Percentiles rank a stretch among this genome's conserved stretches.
Evolutionary conservation across 1,139 yeast genomes (phyloP).

Genomic region (Pneumocystis carinii): DNA sequence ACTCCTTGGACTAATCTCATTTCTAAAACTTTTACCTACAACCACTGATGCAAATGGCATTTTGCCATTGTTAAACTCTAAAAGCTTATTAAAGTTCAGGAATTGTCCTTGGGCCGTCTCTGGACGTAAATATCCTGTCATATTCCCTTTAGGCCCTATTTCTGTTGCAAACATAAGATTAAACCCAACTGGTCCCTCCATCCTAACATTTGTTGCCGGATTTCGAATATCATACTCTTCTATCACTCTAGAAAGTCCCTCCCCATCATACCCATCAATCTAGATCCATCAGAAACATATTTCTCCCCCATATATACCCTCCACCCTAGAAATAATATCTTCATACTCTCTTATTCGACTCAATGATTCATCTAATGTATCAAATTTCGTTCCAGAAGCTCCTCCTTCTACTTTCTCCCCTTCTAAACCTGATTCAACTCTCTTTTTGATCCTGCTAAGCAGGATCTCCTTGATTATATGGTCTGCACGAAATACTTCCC

Average conservation of each 20-base stretch:
- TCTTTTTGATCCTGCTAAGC: constrained; percentile 90
- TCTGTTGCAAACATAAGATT: constrained; percentile 98
- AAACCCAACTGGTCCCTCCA: constrained; percentile 87
- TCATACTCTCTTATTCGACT: constrained; percentile 54
- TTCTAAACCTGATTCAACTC: constrained; percentile 83
- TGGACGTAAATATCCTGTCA: constrained; percentile 92
- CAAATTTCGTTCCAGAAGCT: constrained; percentile 43
- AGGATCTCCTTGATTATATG: constrained; percentile 95
- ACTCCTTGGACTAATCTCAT: constrained; percentile 96
- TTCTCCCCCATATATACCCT: neutral
- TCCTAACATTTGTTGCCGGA: constrained; percentile 75
- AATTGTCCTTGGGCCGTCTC: constrained; percentile 99
- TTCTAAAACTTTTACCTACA: constrained; percentile 95
- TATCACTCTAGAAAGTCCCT: constrained; percentile 79
- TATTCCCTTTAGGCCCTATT: constrained; percentile 94
- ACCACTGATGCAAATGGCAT: constrained; percentile 99
- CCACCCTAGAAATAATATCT: constrained; percentile 47
- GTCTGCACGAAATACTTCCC: constrained; percentile 97
- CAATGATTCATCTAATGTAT: neutral
- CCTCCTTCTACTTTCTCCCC: constrained; percentile 50
- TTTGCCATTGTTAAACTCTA: constrained; percentile 86
- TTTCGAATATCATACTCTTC: constrained; percentile 65
- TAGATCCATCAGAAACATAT: constrained; percentile 21
- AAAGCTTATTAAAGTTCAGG: constrained; percentile 79
- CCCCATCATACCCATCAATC: constrained; percentile 92